Conservation (phyloP, 768 basidiomycete species). For the Pleurotus tuoliensis region DNA sequence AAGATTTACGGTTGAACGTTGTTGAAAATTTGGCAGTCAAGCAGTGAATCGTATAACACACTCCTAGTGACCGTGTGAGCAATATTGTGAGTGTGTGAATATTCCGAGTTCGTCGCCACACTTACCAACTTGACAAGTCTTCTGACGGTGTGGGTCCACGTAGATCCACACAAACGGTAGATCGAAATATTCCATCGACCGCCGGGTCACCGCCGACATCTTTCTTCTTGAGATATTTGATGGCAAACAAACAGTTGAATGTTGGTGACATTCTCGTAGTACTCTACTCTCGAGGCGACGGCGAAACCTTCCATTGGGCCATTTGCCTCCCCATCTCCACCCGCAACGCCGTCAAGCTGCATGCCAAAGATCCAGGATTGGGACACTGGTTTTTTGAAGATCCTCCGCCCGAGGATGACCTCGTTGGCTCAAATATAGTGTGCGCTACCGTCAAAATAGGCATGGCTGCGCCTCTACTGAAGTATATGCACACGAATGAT, state of each 20-base stretch:
- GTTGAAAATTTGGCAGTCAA: too few species aligned
- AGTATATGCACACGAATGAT: too few species aligned
- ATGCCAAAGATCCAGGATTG: background rate
- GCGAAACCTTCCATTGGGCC: conserved; percentile 3
- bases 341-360: background rate
- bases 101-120: too few species aligned
- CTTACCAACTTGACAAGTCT: too few species aligned
- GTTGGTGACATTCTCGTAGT: conserved; percentile 1
- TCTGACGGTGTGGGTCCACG: too few species aligned
- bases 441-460: conserved; percentile 5
- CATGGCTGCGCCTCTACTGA: background rate
- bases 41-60: too few species aligned
- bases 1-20: too few species aligned
- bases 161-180: too few species aligned
- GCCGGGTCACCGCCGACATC: too few species aligned
- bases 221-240: background rate
- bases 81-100: too few species aligned
- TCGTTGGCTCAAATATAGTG: background rate
- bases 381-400: conserved; percentile 6
- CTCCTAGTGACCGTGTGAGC: too few species aligned
- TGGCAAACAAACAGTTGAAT: background rate
- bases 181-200: too few species aligned
- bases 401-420: background rate
- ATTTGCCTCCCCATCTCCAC: background rate
- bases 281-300: conserved; percentile 1